These are phyloP conservation scores for Wickerhamiella qilinensis DNA, from an alignment of 805 yeast genomes.

Conservation along the genomic window DNA sequence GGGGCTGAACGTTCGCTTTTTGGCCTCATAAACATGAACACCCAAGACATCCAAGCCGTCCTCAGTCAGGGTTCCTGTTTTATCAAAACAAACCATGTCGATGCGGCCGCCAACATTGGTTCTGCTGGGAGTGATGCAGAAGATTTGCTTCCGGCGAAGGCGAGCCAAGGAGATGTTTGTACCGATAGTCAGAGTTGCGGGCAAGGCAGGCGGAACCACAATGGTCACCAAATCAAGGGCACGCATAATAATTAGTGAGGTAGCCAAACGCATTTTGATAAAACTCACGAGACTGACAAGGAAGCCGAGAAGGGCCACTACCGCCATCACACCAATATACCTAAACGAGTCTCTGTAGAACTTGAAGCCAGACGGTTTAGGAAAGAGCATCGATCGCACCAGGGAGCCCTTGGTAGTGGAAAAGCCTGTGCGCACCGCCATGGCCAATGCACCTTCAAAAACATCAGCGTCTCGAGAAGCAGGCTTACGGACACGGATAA, in stretches of 20 bases:
- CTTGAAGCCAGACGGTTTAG: constrained; percentile 85
- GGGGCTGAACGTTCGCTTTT: constrained; percentile 14
- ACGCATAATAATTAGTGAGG: constrained; percentile 57
- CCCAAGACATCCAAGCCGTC: constrained; percentile 85
- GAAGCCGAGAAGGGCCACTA: constrained; percentile 75
- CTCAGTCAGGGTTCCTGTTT: constrained; percentile 94
- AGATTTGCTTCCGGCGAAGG: constrained; percentile 50
- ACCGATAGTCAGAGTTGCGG: constrained; percentile 94
- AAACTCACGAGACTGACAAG: constrained; percentile 70
- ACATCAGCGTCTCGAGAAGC: constrained; percentile 30
- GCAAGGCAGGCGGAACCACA: constrained; percentile 97
- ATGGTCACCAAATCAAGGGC: constrained; percentile 90
- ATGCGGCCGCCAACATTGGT: constrained; percentile 93
- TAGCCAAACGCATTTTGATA: constrained; percentile 55
- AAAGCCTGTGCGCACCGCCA: constrained; percentile 83
- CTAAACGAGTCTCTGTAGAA: constrained; percentile 90
- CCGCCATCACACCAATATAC: constrained; percentile 87
- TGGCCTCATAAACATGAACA: constrained; percentile 26
- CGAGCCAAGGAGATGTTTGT: constrained; percentile 81
- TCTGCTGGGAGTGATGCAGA: constrained; percentile 86
- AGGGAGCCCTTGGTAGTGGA: constrained; percentile 90
- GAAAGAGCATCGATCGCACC: constrained; percentile 89
- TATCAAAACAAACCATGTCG: constrained; percentile 84
- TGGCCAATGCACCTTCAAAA: constrained; percentile 61
- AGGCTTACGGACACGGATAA: constrained; percentile 68